Base-by-base conservation (phyloP, 2,329 filamentous ascomycete species). In the Pseudogymnoascus sp. region DNA sequence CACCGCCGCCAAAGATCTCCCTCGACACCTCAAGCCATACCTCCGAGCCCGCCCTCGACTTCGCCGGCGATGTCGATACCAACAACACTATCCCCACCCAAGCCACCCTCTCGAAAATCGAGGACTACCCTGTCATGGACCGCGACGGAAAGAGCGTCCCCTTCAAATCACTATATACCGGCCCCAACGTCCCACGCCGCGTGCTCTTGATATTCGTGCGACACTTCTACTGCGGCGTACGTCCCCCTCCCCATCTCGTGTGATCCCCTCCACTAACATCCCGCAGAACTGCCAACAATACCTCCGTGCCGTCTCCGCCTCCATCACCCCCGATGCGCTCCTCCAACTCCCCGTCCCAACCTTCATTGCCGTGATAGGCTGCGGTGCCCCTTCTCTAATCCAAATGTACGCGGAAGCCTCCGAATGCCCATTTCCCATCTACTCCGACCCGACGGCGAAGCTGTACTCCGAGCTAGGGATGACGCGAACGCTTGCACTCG, bases 391-490 rank as follows among this genome's bases (percentile, higher is more conserved):
- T 2, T 74, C 77, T n/a, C 72, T 85, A 4, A 85, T 86, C 61
- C 70, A 77, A 31, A 78, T 78, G 72, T 85, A 85, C 69, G 71
- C 70, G 8, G 66, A 73, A 31, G 72, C 76, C 33, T 83, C 82
- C 0, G 65, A 65, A 7, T 83, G 81, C 64, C 75, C 78, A 1
- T 86, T 81, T 69, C 79, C 80, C 7, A 78, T 85, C 63, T 86
- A 83, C 73, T 77, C 81, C 10, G 83, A 86, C 65, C 82, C 83
- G 0, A 78, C 78, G 0, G 75, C 76, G 62, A 77, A 78, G 55
- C 73, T 86, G 1, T 84, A 85, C 72, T 72, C 78, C n/a, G 68
- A 75, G 8, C 75, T 87, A 0, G 79, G 78, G 35, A 83, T 86
- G 81, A 74, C 74, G 3, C 75, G 75, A 21, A 82, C 80, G 3